Conservation (phyloP, 2,329 filamentous ascomycete species). For the Apiospora kogelbergensis region DNA sequence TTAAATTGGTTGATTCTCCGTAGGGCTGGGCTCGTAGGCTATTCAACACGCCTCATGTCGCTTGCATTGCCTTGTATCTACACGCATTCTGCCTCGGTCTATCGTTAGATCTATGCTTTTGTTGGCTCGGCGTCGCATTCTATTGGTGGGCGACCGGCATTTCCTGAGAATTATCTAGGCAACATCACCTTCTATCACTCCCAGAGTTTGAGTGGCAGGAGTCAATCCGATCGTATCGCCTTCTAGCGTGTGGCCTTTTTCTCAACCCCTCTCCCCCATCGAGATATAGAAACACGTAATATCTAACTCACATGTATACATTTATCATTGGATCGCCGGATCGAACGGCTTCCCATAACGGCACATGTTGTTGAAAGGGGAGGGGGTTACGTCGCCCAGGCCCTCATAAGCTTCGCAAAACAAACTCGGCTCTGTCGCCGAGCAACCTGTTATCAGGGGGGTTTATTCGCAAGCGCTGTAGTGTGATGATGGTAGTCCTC, state of each 20-base stretch:
- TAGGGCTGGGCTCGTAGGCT: too few species aligned
- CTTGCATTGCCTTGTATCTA: neutral
- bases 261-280: neutral
- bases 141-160: neutral
- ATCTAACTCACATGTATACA: neutral
- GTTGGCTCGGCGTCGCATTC: neutral
- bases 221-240: neutral
- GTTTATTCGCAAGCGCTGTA: neutral
- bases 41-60: neutral
- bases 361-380: too few species aligned
- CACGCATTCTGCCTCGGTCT: too few species aligned
- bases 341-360: neutral
- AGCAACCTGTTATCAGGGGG: neutral
- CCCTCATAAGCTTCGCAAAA: neutral
- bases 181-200: neutral
- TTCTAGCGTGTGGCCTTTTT: neutral
- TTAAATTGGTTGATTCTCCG: neutral
- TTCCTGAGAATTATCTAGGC: neutral
- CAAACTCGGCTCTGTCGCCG: neutral
- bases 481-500: neutral
- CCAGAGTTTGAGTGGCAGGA: neutral
- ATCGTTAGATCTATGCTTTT: too few species aligned
- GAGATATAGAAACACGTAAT: neutral
- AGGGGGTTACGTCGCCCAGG: neutral
- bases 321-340: neutral